phyloP scores from a whole-genome alignment of 495 filamentous ascomycete genomes.

The Physcia stellaris region DNA sequence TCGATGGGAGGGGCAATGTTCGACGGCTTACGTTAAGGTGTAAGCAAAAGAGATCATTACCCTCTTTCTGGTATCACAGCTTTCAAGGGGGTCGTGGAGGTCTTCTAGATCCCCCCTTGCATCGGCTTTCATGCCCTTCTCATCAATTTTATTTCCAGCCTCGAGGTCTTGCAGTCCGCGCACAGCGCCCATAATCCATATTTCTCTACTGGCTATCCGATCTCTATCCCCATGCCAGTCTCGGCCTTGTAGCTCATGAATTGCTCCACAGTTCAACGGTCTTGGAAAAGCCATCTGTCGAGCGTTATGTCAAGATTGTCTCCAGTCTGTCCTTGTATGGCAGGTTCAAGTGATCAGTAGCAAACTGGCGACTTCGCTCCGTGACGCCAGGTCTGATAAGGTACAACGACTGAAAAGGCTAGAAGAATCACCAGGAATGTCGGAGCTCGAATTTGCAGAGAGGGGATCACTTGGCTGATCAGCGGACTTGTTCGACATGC shows the following conservation, averaged over 20 bases:
- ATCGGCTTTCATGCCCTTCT: conserved; percentile 53
- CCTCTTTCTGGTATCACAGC: conserved; percentile 64
- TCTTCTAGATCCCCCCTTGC: conserved; percentile 64
- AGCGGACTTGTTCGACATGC: conserved; percentile 43
- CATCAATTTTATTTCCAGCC: conserved; percentile 64
- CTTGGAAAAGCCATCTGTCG: conserved; percentile 77
- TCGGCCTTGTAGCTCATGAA: conserved; percentile 52
- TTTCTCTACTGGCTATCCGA: conserved; percentile 63
- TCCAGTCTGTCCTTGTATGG: conserved; percentile 68
- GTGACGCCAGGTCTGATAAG: no score
- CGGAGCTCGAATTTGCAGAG: conserved; percentile 16
- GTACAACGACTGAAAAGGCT: conserved; percentile 48
- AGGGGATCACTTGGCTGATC: conserved; percentile 21
- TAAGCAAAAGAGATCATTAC: no score
- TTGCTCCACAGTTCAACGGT: conserved; percentile 56
- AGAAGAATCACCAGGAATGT: conserved; percentile 12
- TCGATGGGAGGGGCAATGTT: background rate
- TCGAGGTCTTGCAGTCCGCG: conserved; percentile 47
- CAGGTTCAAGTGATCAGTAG: conserved; percentile 64
- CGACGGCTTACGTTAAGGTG: conserved; percentile 61
- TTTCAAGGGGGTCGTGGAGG: conserved; percentile 59
- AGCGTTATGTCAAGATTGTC: conserved; percentile 60
- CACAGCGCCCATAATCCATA: conserved; percentile 62
- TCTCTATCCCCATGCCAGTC: conserved; percentile 54
- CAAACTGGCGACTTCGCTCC: no score